These are phyloP conservation scores for Patellaria atrata DNA, from an alignment of 495 filamentous ascomycete genomes.

Conservation along the genomic window DNA sequence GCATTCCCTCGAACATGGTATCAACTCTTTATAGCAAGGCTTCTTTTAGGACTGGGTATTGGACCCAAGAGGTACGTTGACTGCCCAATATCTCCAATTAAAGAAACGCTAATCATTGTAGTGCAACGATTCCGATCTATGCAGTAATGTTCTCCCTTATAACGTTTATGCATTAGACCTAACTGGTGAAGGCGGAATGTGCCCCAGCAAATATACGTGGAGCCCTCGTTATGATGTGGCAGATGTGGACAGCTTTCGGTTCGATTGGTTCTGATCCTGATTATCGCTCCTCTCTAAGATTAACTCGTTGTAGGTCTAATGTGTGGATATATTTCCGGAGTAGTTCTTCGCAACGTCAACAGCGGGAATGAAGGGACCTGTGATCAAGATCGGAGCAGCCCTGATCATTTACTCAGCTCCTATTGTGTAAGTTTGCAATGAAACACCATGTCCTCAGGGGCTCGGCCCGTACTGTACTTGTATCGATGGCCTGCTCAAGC, in stretches of 20 bases:
- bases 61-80: constrained; percentile 6
- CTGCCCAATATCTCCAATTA: background rate
- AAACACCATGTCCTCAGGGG: too few species aligned
- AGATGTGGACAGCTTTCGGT: constrained; percentile 19
- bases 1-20: constrained; percentile 8
- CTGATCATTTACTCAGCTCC: too few species aligned
- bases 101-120: background rate
- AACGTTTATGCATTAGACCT: too few species aligned
- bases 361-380: constrained; percentile 3
- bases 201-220: constrained; percentile 12
- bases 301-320: constrained; percentile 6
- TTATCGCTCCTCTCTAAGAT: too few species aligned
- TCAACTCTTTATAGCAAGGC: constrained; percentile 9
- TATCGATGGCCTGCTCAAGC: background rate
- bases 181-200: too few species aligned
- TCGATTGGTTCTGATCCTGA: background rate
- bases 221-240: constrained; percentile 17
- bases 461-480: too few species aligned
- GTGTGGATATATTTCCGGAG: constrained; percentile 7
- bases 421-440: too few species aligned
- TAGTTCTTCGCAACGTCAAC: constrained; percentile 5
- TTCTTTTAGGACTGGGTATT: constrained; percentile 8
- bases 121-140: constrained; percentile 9
- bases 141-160: too few species aligned
- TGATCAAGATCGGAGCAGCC: too few species aligned